Evolutionary conservation across 1,284 basidiomycete genomes (phyloP).

Genomic region (Trichosporon sp.): DNA sequence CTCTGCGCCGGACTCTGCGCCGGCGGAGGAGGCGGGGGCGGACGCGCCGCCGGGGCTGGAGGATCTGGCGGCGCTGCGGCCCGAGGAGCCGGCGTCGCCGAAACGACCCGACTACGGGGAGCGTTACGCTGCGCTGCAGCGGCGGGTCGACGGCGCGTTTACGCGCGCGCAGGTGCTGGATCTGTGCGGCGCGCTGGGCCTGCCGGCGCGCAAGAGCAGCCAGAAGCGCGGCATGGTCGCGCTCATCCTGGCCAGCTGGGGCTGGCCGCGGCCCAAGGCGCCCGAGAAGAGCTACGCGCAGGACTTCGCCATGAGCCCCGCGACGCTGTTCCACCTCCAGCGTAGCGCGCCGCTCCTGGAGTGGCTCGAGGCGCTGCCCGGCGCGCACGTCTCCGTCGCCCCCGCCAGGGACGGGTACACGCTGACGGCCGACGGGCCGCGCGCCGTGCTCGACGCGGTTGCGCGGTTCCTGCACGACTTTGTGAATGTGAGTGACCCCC

Average conservation of each 20-base stretch:
- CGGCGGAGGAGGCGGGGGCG: background rate
- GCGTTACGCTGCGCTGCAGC: background rate
- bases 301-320: slow-evolving; percentile 7
- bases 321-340: slow-evolving; percentile 25
- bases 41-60: background rate
- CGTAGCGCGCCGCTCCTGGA: slow-evolving; percentile 2
- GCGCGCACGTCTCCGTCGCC: slow-evolving; percentile 2
- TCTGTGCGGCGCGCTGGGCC: slow-evolving; percentile 10
- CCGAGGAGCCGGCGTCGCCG: background rate
- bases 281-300: background rate
- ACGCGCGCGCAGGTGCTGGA: slow-evolving; percentile 14
- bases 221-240: slow-evolving; percentile 5
- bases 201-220: background rate
- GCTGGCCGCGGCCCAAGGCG: slow-evolving; percentile 12
- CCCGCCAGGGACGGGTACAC: background rate
- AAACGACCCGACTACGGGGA: background rate
- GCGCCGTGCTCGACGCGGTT: background rate
- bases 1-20: background rate
- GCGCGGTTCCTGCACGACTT: background rate
- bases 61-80: background rate
- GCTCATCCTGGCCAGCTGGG: slow-evolving; percentile 19
- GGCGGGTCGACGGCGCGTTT: slow-evolving; percentile 22
- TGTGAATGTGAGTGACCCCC: background rate
- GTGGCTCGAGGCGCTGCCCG: slow-evolving; percentile 1
- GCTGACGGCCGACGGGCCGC: background rate